Percentiles rank a stretch among this genome's conserved stretches.
phyloP scores from a whole-genome alignment of 1,284 basidiomycete species.

The Trametes versicolor region DNA sequence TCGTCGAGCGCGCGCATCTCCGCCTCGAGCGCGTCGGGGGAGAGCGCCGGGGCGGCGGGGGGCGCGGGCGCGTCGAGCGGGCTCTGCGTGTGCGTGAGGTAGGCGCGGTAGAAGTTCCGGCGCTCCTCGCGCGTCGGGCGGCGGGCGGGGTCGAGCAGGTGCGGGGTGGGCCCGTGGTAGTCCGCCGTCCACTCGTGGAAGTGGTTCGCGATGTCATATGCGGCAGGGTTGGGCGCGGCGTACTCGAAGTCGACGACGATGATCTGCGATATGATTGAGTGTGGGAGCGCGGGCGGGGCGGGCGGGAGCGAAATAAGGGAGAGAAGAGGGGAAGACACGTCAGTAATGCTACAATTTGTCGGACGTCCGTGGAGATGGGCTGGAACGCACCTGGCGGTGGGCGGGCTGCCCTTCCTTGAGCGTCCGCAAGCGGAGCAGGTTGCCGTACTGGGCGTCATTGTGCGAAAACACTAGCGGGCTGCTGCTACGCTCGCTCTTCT shows the following conservation, averaged over 20 bases:
- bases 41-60: constrained; percentile 36
- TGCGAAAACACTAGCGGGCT: constrained; percentile 83
- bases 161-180: constrained; percentile 82
- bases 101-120: constrained; percentile 85
- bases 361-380: constrained; percentile 15
- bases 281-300: constrained; percentile 13
- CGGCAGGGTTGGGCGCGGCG: constrained; percentile 87
- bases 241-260: constrained; percentile 98
- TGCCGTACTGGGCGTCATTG: constrained; percentile 96
- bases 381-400: constrained; percentile 69
- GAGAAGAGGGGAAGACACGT: constrained; percentile 4
- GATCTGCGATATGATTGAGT: constrained; percentile 58
- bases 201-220: constrained; percentile 95
- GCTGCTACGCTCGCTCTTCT: constrained; percentile 63
- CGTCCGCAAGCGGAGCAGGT: constrained; percentile 79
- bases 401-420: constrained; percentile 63
- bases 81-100: constrained; percentile 63
- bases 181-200: constrained; percentile 96
- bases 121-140: constrained; percentile 84
- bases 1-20: constrained; percentile 67
- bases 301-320: not conserved
- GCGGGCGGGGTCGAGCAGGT: constrained; percentile 70
- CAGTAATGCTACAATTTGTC: constrained; percentile 21
- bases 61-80: constrained; percentile 34
- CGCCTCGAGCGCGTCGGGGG: constrained; percentile 47